phyloP scores from a whole-genome alignment of 2,329 filamentous ascomycete genomes.

The Penicillium sp. region DNA sequence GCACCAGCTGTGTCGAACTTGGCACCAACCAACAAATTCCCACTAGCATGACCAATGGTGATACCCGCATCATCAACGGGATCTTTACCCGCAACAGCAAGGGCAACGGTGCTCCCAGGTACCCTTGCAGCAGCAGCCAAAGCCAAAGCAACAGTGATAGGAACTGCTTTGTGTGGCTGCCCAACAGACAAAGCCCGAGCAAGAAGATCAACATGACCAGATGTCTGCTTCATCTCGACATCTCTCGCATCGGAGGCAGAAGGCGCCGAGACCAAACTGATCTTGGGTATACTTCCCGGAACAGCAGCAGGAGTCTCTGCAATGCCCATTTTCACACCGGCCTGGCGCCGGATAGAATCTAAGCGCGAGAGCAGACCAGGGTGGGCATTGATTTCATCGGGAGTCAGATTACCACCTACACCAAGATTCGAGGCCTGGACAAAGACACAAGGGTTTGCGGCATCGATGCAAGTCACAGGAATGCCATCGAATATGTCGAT shows the following conservation, averaged over 20 bases:
- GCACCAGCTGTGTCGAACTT: conserved; percentile 37
- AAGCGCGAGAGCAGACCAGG: conserved; percentile 48
- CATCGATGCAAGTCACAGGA: conserved; percentile 61
- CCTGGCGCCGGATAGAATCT: conserved; percentile 58
- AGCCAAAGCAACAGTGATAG: conserved; percentile 56
- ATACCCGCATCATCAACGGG: conserved; percentile 36
- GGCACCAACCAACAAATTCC: conserved; percentile 46
- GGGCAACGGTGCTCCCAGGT: conserved; percentile 40
- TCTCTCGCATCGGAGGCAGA: conserved; percentile 6
- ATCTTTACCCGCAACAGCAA: conserved; percentile 21
- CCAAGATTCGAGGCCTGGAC: conserved; percentile 56
- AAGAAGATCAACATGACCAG: conserved; percentile 42
- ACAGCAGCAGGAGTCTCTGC: conserved; percentile 45
- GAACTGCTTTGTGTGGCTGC: conserved; percentile 58
- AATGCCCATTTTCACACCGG: conserved; percentile 63
- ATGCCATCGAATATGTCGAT: conserved; percentile 54
- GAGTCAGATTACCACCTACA: conserved; percentile 45
- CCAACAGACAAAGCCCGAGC: conserved; percentile 57
- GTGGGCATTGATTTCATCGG: conserved; percentile 54
- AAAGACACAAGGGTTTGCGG: conserved; percentile 65
- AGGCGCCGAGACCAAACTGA: conserved; percentile 54
- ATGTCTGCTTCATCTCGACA: conserved; percentile 24
- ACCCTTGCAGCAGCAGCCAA: conserved; percentile 52
- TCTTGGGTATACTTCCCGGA: conserved; percentile 62
- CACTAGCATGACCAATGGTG: conserved; percentile 49